Base-by-base conservation (phyloP, 2,329 filamentous ascomycete genomes). In the Beauveria varroae region DNA sequence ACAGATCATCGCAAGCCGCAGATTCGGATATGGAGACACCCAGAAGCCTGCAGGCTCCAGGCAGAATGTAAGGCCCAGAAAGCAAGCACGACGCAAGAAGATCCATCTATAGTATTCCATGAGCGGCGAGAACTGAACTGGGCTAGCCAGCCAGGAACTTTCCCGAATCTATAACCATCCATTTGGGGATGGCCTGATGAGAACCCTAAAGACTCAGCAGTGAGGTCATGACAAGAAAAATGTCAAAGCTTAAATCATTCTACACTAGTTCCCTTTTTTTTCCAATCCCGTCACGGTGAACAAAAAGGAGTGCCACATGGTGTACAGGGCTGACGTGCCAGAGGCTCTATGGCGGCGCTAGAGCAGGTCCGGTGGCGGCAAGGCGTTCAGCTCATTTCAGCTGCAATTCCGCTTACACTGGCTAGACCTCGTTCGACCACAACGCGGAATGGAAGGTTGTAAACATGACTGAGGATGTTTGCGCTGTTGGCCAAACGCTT, bases 151-250 rank as follows among this genome's bases (percentile, higher is more conserved):
- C 49, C 9, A 50, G 55, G n/a, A 54, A 37, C 49, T 58, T 67
- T 50, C 62, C 65, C 14, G 67, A 67, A 40, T 65, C 66, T 5
- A 64, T 66, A n/a, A 68, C 54, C 66, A 63, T 43, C 64, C 65
- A 37, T 63, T 67, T 34, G 65, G 65, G 67, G 65, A 65, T 46
- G 63, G 65, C 37, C 49, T 68, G 3, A 62, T 67, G 14, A 66
- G 62, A 14, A 64, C 55, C 18, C 46, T 65, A 20, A 62, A 64
- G 44, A 44, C 63, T 9, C 26, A 60, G 8, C 44, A 62, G 41
- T 52, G 28, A 47, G 43, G n/a, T n/a, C 41, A 40, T 9, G 44
- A 37, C 52, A 26, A 37, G 24, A 4, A 16, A 51, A 20, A 20
- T 10, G 34, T 10, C 12, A 49, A 49, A 37, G 54, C 43, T 43